Evolutionary conservation across 139 green algal species (phyloP).

Genomic region (Volvox africanus): DNA sequence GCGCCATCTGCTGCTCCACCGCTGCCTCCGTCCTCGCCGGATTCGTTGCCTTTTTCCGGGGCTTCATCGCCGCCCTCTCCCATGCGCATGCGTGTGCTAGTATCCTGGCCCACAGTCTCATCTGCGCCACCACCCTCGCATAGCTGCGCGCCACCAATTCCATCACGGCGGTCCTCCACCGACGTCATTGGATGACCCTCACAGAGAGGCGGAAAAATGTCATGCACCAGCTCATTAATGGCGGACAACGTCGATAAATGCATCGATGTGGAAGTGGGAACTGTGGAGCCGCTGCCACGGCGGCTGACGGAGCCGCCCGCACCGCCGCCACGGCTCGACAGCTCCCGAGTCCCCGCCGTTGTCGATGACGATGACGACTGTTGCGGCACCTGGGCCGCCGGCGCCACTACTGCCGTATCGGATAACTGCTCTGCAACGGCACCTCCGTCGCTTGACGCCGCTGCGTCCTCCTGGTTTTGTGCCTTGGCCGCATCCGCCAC

Average conservation of each 20-base stretch:
- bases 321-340: not conserved
- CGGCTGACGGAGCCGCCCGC: not conserved
- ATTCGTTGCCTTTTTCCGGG: no score
- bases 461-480: not conserved
- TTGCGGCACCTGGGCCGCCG: not conserved
- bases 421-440: not conserved
- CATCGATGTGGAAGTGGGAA: constrained; percentile 10
- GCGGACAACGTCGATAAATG: constrained; percentile 68
- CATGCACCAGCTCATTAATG: constrained; percentile 81
- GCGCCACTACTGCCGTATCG: not conserved
- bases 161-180: not conserved
- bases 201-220: constrained; percentile 79
- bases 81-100: no score
- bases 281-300: constrained; percentile 36
- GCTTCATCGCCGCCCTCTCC: no score
- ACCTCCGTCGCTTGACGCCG: not conserved
- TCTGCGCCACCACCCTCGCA: not conserved
- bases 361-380: not conserved
- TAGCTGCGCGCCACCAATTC: no score
- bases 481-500: not conserved
- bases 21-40: no score
- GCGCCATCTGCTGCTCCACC: no score
- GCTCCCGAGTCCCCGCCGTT: not conserved
- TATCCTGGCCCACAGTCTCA: no score
- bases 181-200: not conserved